Percentiles rank a stretch among this genome's conserved stretches.
These are phyloP conservation scores for Pelargonium cotyledonis DNA, from an alignment of 441 rosid genomes.

Conservation along the genomic window DNA sequence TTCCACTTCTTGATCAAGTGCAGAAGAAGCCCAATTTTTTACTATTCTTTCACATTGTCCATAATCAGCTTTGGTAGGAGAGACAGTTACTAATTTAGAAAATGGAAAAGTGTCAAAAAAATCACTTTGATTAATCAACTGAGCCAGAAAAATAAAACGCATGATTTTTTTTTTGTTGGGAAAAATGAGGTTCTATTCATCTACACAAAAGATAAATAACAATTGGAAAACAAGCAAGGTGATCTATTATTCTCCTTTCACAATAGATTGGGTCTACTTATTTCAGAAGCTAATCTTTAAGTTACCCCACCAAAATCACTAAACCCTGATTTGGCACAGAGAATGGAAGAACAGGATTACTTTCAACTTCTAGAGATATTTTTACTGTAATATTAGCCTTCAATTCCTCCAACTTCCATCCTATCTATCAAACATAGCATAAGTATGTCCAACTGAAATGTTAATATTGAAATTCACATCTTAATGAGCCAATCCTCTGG, in stretches of 20 bases:
- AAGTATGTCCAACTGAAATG: not conserved
- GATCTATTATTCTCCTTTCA: not conserved
- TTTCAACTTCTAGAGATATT: not conserved
- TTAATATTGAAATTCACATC: not conserved
- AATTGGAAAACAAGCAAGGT: not conserved
- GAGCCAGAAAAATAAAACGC: not conserved
- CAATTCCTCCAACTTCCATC: not conserved
- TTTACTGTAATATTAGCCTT: not conserved
- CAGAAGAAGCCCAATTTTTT: constrained; percentile 56
- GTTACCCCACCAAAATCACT: not conserved
- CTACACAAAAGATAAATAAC: not conserved
- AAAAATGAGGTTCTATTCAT: constrained; percentile 1
- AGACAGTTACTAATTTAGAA: constrained; percentile 38
- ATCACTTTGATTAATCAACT: constrained; percentile 1
- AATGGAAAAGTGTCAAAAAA: constrained; percentile 13
- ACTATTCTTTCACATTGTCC: constrained; percentile 61
- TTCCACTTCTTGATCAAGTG: constrained; percentile 41
- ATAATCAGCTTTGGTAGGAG: constrained; percentile 38
- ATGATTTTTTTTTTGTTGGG: not conserved
- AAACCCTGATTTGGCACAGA: not conserved
- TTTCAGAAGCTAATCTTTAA: not conserved
- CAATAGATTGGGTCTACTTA: not conserved
- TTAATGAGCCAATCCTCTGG: not conserved
- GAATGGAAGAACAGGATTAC: not conserved
- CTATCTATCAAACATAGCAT: not conserved